Base-by-base conservation (phyloP, 805 yeast species). In the Suhomyces canberraensis region DNA sequence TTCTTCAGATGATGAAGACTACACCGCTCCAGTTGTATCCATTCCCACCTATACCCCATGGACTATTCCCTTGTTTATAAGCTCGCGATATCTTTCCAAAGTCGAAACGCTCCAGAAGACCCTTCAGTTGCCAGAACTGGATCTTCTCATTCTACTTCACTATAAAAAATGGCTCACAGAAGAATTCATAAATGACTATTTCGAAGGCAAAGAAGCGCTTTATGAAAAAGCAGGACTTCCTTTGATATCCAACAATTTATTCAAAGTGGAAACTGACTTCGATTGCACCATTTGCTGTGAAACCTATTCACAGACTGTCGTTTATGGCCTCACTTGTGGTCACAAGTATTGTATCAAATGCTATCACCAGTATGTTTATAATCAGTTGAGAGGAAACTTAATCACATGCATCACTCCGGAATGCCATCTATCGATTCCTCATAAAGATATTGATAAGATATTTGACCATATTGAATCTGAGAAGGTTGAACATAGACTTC, bases 341-440 rank as follows among this genome's bases (percentile, higher is more conserved):
- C 96, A 91, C 57, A 66, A 64, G 35, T 84, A 68, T 47, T 93
- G 98, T 54, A 47, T 66, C 2, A 64, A 61, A 9, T 91, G 98
- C 57, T 90, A 83, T 55, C 52, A 62, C 11, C 69, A 68, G 22
- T 90, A 87, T 54, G 61, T 84, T 14, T 50, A 61, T 5, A 75
- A 70, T 33, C 68, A 71, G 38, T 45, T 66, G 39, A 32, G 51
- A 35, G 79, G 78, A 0, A 61, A 58, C 3, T 51, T 78, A 7
- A 76, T 87, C 3, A 64, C 69, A 17, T 91, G 98, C 52, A 86
- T 86, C 40, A 78, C 76, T 17, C 73, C 81, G 22, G 60, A 66
- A 5, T 78, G 93, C 54, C 32, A 40, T 8, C 48, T 69, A 15
- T 51, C 62, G 2, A 53, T 82, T 8, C 69, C 71, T 16, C 65